Conservation (phyloP, 306 rosid species). For the Lathyrus tuberosus region DNA sequence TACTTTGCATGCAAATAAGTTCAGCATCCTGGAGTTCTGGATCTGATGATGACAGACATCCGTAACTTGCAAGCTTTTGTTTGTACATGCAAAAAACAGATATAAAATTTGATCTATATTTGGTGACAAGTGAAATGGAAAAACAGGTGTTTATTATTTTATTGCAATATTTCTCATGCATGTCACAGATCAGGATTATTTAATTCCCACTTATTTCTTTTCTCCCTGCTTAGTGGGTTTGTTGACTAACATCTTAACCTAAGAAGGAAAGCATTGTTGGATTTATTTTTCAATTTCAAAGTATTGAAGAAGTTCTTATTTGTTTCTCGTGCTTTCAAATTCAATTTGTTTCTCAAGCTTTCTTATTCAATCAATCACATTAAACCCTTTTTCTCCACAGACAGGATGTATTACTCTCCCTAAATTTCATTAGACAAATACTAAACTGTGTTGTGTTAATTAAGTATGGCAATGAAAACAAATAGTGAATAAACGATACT, state of each 20-base stretch:
- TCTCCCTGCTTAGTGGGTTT: slow-evolving; percentile 17
- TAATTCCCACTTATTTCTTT: slow-evolving; percentile 6
- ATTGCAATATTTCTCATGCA: slow-evolving; percentile 23
- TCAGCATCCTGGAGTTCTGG: slow-evolving; percentile 98
- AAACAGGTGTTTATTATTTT: slow-evolving; percentile 65
- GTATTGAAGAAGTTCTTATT: slow-evolving; percentile 20
- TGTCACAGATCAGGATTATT: slow-evolving; percentile 20
- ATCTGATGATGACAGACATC: slow-evolving; percentile 97
- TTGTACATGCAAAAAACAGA: slow-evolving; percentile 90
- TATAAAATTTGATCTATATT: slow-evolving; percentile 86
- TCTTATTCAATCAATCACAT: too few relatives aligned
- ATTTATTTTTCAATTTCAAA: slow-evolving; percentile 27
- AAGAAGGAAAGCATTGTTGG: slow-evolving; percentile 30
- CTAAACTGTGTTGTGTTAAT: background rate
- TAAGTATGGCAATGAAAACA: slow-evolving; percentile 3
- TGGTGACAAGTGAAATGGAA: slow-evolving; percentile 94
- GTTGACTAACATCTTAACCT: slow-evolving; percentile 20
- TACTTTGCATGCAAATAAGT: slow-evolving; percentile 59
- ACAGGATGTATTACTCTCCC: background rate
- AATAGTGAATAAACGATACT: slow-evolving; percentile 1
- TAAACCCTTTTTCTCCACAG: too few relatives aligned
- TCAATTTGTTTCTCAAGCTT: too few relatives aligned
- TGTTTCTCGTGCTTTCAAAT: slow-evolving; percentile 16
- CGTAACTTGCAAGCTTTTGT: slow-evolving; percentile 93
- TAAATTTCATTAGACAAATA: background rate